Evolutionary conservation across 2,329 filamentous ascomycete genomes (phyloP), one percentile per base, ranked within the genome.

Genomic region (Colletotrichum liriopes): DNA sequence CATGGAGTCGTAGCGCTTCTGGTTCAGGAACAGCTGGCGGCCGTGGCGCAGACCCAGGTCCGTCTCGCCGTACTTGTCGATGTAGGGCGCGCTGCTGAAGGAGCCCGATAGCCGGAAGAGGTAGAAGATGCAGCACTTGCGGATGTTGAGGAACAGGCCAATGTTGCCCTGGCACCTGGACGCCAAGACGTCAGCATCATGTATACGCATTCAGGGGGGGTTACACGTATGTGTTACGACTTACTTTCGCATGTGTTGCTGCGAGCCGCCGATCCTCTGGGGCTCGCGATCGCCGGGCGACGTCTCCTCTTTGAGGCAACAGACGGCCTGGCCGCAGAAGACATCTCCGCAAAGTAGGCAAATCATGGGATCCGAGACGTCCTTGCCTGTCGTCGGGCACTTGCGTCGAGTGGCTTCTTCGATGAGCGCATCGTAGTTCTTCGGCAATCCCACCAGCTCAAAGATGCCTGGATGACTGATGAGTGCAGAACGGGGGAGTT

Each of bases 281-380:
- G 81, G 77, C 65, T 84, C 85, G 55, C 83, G 81, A 68, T 81
- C 78, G 20, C 79, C 80, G 51, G 77, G 81, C 75, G 85, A 82
- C 55, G 82, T 83, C 69, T 89, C 89, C 72, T 90, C 86, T 77
- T 91, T 91, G 78, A 94, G 90, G 81, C 96, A 99, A 84, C 96
- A 99, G 58, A 95, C 93, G 56, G 93, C 94, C 84, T 99, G 96
- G 12, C 93, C 94, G 83, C 96, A 99, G 82, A 98, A 96, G 51
- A 99, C 94, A n/a, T 95, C 95, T 43, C 96, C 96, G 79, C 96
- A 99, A 84, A 98, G 94, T 49, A 99, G 88, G 79, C 96, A 99
- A 47, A 99, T 90, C 75, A 93, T 94, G 0, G 96, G 95, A 81
- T 99, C 97, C 2, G 92, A 93, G 62, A 99, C 85, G 76, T 98